Base-by-base conservation (phyloP, 1,139 yeast species). In the Nakaseomyces uthaithaninus region DNA sequence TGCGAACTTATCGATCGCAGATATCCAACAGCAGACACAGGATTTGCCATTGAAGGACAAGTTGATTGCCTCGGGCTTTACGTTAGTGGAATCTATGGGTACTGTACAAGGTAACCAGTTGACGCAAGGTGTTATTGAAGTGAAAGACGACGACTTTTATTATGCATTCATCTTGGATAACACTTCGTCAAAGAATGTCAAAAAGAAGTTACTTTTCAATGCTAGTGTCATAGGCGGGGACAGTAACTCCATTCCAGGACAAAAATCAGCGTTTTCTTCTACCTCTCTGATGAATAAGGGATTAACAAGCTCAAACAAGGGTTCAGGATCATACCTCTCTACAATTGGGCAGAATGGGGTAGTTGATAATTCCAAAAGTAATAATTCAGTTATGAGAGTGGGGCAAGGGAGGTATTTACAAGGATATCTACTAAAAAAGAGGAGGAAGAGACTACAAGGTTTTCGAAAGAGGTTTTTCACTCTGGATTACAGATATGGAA, bases 111-210 rank as follows among this genome's bases (percentile, higher is more conserved):
- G 72, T 1, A 77, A 76, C 47, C 79, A 77, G 48, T 61, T 78
- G 55, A 72, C 72, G 38, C 77, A 75, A 42, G 94, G 93, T 0
- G 67, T 71, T 27, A 69, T 80, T 46, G 70, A 69, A 16, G 80
- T 80, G 2, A 58, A 62, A 2, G 65, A 66, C 25, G 67, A 64
- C 17, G 65, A 65, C 27, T 80, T 77, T 9, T 73, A 79, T 57
- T 83, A 75, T 64, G 97, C 96, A 0, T 81, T 91, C 57, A 81
- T 91, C 14, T 81, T 91, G 58, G 97, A 91, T 62, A 91, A 91
- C 60, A 82, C 95, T 1, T 86, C 89, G 51, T 81, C 95, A 28
- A 86, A 85, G 54, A 85, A 81, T 34, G 82, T 79, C 17, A 78
- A 89, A 39, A 91, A 91, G 62, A 84, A 81, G 46, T 80, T 89